A percentile compares a stretch with the other conserved stretches of the same genome.
These are phyloP conservation scores for Haplosporangium sp. DNA, from an alignment of 371 early-diverging fungal species.

Conservation along the genomic window DNA sequence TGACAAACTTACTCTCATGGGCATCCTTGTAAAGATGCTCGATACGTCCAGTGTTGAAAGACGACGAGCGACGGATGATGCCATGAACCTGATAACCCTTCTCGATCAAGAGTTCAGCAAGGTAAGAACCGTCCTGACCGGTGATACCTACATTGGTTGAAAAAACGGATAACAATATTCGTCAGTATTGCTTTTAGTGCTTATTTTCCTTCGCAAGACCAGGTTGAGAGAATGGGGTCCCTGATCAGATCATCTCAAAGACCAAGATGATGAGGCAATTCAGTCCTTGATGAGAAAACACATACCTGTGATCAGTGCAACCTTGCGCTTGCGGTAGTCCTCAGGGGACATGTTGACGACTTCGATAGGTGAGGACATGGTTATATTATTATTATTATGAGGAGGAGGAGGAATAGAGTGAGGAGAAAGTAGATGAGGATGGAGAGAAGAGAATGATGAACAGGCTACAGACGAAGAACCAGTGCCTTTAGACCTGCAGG, in stretches of 20 bases:
- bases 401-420: neutral
- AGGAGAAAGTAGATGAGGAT: constrained; percentile 3
- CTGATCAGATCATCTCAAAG: constrained; percentile 3
- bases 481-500: too few species aligned
- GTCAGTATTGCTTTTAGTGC: too few species aligned
- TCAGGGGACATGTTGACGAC: constrained; percentile 56
- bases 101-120: constrained; percentile 78
- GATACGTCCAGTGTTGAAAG: constrained; percentile 87
- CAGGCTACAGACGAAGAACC: too few species aligned
- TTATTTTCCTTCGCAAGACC: neutral
- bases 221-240: too few species aligned
- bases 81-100: constrained; percentile 90
- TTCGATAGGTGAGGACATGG: constrained; percentile 49
- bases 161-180: too few species aligned
- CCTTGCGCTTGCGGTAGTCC: constrained; percentile 70
- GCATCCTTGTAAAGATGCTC: constrained; percentile 83
- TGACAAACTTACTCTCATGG: constrained; percentile 66
- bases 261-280: constrained; percentile 7
- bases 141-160: constrained; percentile 71
- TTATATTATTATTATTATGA: neutral
- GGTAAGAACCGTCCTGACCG: constrained; percentile 88
- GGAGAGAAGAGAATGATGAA: neutral
- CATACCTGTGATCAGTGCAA: constrained; percentile 75
- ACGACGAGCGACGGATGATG: constrained; percentile 86
- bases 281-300: neutral